Percentiles rank a stretch among this genome's conserved stretches.
Evolutionary conservation across 805 yeast species (phyloP).

Genomic region (Ogataea nonfermentans): DNA sequence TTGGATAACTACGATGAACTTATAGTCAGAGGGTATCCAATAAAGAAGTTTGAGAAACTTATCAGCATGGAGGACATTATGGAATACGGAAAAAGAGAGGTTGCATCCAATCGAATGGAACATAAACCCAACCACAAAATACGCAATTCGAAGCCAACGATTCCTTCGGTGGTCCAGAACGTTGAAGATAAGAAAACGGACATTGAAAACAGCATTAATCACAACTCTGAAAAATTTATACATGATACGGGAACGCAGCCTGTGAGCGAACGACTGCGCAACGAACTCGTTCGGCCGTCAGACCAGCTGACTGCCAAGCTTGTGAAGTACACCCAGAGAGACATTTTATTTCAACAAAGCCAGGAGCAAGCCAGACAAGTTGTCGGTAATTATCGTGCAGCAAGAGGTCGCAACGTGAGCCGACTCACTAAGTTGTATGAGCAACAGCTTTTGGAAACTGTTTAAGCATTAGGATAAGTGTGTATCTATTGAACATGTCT

Average conservation of each 20-base stretch:
- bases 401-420: slow-evolving; percentile 53
- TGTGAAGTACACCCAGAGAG: slow-evolving; percentile 34
- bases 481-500: neutral
- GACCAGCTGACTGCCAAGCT: slow-evolving; percentile 24
- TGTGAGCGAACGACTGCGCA: slow-evolving; percentile 9
- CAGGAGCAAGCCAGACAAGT: slow-evolving; percentile 7
- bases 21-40: slow-evolving; percentile 12
- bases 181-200: slow-evolving; percentile 16
- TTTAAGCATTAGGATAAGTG: slow-evolving; percentile 1
- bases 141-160: slow-evolving; percentile 22
- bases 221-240: neutral
- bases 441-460: slow-evolving; percentile 34
- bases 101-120: slow-evolving; percentile 11
- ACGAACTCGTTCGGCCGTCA: slow-evolving; percentile 28
- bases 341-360: slow-evolving; percentile 25
- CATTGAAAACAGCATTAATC: neutral
- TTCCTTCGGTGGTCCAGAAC: slow-evolving; percentile 24
- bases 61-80: slow-evolving; percentile 27
- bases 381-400: slow-evolving; percentile 25
- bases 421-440: slow-evolving; percentile 50
- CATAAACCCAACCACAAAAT: slow-evolving; percentile 9
- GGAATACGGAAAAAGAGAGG: slow-evolving; percentile 21
- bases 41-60: slow-evolving; percentile 26
- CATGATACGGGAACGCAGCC: neutral
- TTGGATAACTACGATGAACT: slow-evolving; percentile 25